Evolutionary conservation across 75 land plant species (phyloP).

Genomic region (Sequoia sempervirens): DNA sequence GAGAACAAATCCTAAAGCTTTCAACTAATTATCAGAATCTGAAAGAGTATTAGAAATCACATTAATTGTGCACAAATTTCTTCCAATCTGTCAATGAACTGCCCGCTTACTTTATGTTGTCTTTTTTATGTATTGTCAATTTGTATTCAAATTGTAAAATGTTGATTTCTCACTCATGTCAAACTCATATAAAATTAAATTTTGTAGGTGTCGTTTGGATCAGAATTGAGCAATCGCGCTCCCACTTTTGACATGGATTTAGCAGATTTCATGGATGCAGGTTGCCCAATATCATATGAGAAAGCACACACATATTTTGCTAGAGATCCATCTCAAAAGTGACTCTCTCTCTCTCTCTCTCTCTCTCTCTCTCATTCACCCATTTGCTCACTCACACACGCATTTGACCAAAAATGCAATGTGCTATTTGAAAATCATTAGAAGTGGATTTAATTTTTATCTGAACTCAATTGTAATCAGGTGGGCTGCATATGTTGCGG

Average conservation of each 20-base stretch:
- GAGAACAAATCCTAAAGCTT: not conserved
- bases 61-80: not conserved
- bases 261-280: slow-evolving; percentile 78
- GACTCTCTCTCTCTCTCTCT: slow-evolving; percentile 8
- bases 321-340: slow-evolving; percentile 92
- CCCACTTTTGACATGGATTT: slow-evolving; percentile 99
- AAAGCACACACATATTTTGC: slow-evolving; percentile 71
- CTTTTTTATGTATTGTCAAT: not conserved
- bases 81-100: not conserved
- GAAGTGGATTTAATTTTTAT: not conserved
- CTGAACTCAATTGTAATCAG: slow-evolving; percentile 23
- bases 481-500: slow-evolving; percentile 99
- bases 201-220: slow-evolving; percentile 89
- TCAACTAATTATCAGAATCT: not conserved
- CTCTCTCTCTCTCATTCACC: not conserved
- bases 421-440: not conserved
- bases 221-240: slow-evolving; percentile 86
- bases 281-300: slow-evolving; percentile 83
- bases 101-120: not conserved
- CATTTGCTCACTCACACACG: too few species aligned
- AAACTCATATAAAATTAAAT: not conserved
- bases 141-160: not conserved
- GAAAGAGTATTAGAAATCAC: not conserved
- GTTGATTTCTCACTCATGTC: not conserved
- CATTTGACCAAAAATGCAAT: not conserved